Evolutionary conservation across 2,329 filamentous ascomycete species (phyloP).

Genomic region (Neurospora crassa): DNA sequence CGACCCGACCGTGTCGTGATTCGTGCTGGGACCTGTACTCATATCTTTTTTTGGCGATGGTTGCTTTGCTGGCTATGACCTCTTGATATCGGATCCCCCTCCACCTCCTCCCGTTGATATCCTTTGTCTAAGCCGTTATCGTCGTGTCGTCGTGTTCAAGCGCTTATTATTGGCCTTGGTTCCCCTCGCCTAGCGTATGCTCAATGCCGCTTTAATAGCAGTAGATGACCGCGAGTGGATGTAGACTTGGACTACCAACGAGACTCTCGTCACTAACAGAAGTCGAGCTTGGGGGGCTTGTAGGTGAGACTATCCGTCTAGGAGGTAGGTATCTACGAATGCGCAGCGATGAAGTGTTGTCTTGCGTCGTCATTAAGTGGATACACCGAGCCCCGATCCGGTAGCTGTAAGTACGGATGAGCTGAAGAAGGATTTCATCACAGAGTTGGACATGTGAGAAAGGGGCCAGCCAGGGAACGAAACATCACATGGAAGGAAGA

Average conservation of each 20-base stretch:
- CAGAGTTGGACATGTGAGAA: not conserved
- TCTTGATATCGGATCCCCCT: not conserved
- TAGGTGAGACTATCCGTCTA: not conserved
- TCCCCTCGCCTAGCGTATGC: not conserved
- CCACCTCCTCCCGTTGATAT: slow-evolving; percentile 3
- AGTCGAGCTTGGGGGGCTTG: not conserved
- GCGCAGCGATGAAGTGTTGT: not conserved
- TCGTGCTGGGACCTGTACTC: slow-evolving; percentile 7
- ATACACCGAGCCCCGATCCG: not conserved
- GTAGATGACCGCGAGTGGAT: not conserved
- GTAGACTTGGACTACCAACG: not conserved
- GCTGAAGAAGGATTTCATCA: not conserved
- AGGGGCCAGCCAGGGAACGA: not conserved
- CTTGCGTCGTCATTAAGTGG: not conserved
- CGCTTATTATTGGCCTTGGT: not conserved
- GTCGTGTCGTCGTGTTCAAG: not conserved
- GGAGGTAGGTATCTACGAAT: not conserved
- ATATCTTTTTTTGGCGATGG: slow-evolving; percentile 1
- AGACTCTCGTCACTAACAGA: not conserved
- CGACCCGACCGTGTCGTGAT: slow-evolving; percentile 42
- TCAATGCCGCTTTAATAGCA: not conserved
- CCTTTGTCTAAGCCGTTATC: slow-evolving; percentile 4
- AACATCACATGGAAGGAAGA: not conserved
- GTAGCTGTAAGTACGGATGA: not conserved
- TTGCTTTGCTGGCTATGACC: not conserved